Evolutionary conservation across 75 land plant genomes (phyloP).

Genomic region (Pseudotsuga menziesii): DNA sequence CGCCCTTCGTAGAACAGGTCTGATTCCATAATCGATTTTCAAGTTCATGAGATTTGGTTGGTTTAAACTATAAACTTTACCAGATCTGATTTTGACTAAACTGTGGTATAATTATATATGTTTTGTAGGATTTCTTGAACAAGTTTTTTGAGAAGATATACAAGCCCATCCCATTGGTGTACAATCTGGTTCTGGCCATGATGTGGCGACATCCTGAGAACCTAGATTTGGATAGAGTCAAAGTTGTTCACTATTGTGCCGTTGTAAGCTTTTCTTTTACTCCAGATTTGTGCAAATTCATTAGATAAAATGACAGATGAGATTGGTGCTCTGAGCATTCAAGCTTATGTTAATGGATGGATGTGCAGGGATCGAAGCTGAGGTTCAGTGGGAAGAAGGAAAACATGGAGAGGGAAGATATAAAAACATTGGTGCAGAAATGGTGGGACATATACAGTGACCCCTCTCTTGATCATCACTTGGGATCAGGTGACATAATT

Average conservation of each 20-base stretch:
- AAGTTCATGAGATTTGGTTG: too few relatives aligned
- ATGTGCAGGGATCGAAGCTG: slow-evolving; percentile 53
- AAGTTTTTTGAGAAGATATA: slow-evolving; percentile 43
- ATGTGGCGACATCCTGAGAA: slow-evolving; percentile 59
- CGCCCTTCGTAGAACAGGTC: slow-evolving; percentile 58
- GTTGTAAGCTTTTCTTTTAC: slow-evolving; percentile 17
- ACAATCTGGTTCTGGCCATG: slow-evolving; percentile 52
- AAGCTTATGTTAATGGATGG: neutral
- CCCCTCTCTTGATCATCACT: slow-evolving; percentile 29
- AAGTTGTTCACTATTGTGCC: slow-evolving; percentile 61
- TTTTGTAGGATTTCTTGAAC: slow-evolving; percentile 52
- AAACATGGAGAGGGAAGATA: slow-evolving; percentile 62
- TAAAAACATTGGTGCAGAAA: slow-evolving; percentile 45
- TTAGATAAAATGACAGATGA: neutral
- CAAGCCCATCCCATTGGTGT: slow-evolving; percentile 34
- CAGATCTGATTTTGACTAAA: neutral
- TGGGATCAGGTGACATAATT: neutral
- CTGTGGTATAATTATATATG: too few relatives aligned
- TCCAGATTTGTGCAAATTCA: neutral
- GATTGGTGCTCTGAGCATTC: neutral
- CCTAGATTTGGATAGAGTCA: slow-evolving; percentile 34
- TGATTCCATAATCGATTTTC: neutral
- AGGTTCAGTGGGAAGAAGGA: slow-evolving; percentile 52
- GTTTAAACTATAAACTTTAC: too few relatives aligned
- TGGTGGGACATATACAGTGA: slow-evolving; percentile 60